These are phyloP conservation scores for Apiospora marii DNA, from an alignment of 2,329 filamentous ascomycete genomes.

Conservation along the genomic window DNA sequence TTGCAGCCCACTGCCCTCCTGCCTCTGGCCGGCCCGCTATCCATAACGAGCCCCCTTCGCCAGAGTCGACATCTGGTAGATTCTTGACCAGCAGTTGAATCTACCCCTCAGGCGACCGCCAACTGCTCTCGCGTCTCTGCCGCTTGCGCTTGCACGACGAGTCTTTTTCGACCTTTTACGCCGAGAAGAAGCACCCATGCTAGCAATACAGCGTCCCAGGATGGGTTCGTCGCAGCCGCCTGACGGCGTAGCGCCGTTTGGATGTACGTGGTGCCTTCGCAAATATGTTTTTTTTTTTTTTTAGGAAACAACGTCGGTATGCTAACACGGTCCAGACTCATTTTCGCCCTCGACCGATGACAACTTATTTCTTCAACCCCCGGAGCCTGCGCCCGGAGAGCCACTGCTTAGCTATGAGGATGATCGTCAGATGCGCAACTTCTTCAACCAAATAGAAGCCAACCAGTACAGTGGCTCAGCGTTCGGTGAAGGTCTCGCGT, in stretches of 20 bases:
- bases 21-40: background rate
- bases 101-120: background rate
- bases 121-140: background rate
- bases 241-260: constrained; percentile 68
- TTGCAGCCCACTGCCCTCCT: background rate
- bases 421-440: constrained; percentile 63
- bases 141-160: constrained; percentile 14
- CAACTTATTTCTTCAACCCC: constrained; percentile 57
- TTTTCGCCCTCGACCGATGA: constrained; percentile 30
- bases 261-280: constrained; percentile 60
- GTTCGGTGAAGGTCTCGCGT: constrained; percentile 60
- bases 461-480: constrained; percentile 58
- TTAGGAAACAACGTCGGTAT: constrained; percentile 24
- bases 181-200: constrained; percentile 56
- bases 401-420: constrained; percentile 71
- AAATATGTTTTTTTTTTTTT: constrained; percentile 35
- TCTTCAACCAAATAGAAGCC: constrained; percentile 63
- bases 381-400: constrained; percentile 69
- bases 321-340: constrained; percentile 23
- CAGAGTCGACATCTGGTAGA: constrained; percentile 3
- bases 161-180: constrained; percentile 12
- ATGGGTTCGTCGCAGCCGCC: constrained; percentile 68
- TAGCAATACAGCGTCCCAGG: constrained; percentile 62
- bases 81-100: constrained; percentile 12
- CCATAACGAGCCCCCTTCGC: constrained; percentile 17